Conservation (phyloP, 148 eudicot genomes). For the Gaultheria prostrata region DNA sequence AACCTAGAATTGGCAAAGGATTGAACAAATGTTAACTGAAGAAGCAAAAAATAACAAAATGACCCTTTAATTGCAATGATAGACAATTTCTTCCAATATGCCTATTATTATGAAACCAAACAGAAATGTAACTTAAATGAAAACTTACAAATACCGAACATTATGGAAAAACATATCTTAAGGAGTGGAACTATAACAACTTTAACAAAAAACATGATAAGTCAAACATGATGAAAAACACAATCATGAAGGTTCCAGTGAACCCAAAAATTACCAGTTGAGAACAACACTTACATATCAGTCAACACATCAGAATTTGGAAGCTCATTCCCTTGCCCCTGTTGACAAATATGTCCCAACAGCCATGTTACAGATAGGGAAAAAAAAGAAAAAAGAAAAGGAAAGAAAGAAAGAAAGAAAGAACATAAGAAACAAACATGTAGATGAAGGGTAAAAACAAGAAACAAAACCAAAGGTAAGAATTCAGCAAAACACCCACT, state of each 20-base stretch:
- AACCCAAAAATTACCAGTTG: background rate
- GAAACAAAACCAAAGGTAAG: background rate
- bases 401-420: background rate
- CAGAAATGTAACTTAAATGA: background rate
- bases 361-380: background rate
- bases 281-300: slow-evolving; percentile 24
- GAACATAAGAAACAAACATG: background rate
- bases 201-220: too few species aligned
- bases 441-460: background rate
- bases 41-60: background rate
- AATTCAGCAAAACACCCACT: slow-evolving; percentile 23
- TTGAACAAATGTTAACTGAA: background rate
- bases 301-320: slow-evolving; percentile 15
- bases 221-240: too few species aligned
- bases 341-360: slow-evolving; percentile 2
- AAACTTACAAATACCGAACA: background rate
- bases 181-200: background rate
- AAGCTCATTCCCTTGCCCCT: slow-evolving; percentile 19
- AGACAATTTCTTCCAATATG: background rate
- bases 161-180: background rate
- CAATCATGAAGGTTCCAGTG: background rate
- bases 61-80: background rate
- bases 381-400: background rate
- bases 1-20: background rate
- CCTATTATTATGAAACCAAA: background rate